phyloP scores from a whole-genome alignment of 2,329 filamentous ascomycete genomes.

The Microsporum ferrugineum region DNA sequence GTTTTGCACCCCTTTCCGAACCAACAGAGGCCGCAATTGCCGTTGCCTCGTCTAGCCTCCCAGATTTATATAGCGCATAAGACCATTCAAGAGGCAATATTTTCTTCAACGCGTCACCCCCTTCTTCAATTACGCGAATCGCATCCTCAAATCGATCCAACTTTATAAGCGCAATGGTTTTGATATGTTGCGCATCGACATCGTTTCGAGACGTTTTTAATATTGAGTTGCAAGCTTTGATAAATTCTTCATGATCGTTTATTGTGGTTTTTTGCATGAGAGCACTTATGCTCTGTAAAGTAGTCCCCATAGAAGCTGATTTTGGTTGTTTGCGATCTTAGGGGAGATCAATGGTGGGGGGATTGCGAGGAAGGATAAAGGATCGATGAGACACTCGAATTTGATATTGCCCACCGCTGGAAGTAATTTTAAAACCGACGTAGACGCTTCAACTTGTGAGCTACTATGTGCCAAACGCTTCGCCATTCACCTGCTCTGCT shows the following conservation, averaged over 20 bases:
- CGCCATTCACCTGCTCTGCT: not conserved
- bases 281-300: slow-evolving; percentile 38
- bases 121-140: slow-evolving; percentile 44
- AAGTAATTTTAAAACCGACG: not conserved
- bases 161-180: slow-evolving; percentile 50
- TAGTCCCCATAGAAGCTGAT: slow-evolving; percentile 1
- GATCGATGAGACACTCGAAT: not conserved
- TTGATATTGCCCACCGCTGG: not conserved
- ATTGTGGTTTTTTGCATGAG: slow-evolving; percentile 48
- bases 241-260: slow-evolving; percentile 51
- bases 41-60: slow-evolving; percentile 44
- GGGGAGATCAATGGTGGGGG: not conserved
- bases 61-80: slow-evolving; percentile 53
- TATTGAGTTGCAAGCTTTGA: slow-evolving; percentile 46
- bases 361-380: not conserved
- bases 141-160: slow-evolving; percentile 54
- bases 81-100: slow-evolving; percentile 48
- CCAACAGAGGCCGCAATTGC: slow-evolving; percentile 36
- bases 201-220: slow-evolving; percentile 49
- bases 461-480: not conserved
- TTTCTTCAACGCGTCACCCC: slow-evolving; percentile 43
- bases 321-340: not conserved
- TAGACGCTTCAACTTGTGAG: too few species aligned
- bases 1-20: slow-evolving; percentile 41
- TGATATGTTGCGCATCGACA: slow-evolving; percentile 46